Evolutionary conservation across 306 rosid genomes (phyloP).

Genomic region (Quercus gilva): DNA sequence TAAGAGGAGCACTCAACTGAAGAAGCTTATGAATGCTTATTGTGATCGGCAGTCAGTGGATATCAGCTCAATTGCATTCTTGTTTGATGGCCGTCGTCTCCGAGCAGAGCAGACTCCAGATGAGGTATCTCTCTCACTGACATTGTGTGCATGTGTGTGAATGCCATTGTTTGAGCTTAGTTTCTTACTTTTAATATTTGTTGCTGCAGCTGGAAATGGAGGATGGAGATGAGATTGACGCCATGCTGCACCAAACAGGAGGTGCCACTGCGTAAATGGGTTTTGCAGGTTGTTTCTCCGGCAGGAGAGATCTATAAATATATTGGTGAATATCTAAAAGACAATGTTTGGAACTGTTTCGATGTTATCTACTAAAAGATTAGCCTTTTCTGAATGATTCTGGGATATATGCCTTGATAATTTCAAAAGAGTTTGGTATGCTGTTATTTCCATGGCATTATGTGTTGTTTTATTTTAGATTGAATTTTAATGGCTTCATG

Average conservation of each 20-base stretch:
- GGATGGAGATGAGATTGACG: slow-evolving; percentile 83
- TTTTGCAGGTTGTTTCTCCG: not conserved
- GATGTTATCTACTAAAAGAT: too few species aligned
- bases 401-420: too few species aligned
- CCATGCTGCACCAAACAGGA: slow-evolving; percentile 88
- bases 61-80: slow-evolving; percentile 64
- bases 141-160: not conserved
- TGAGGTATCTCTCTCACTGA: slow-evolving; percentile 37
- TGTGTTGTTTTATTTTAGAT: not conserved
- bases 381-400: too few species aligned
- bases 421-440: too few species aligned
- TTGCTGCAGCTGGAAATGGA: slow-evolving; percentile 80
- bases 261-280: slow-evolving; percentile 38
- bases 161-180: not conserved
- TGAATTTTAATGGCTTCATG: not conserved
- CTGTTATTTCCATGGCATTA: not conserved
- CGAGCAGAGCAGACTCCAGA: slow-evolving; percentile 80
- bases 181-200: not conserved
- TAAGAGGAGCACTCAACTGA: slow-evolving; percentile 69
- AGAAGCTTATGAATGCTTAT: slow-evolving; percentile 76
- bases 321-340: slow-evolving; percentile 21
- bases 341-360: slow-evolving; percentile 4
- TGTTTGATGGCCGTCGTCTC: slow-evolving; percentile 76
- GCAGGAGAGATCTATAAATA: slow-evolving; percentile 17
- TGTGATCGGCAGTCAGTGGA: slow-evolving; percentile 77